These are phyloP conservation scores for Fusarium sp. DNA, from an alignment of 2,329 filamentous ascomycete genomes.

Conservation along the genomic window DNA sequence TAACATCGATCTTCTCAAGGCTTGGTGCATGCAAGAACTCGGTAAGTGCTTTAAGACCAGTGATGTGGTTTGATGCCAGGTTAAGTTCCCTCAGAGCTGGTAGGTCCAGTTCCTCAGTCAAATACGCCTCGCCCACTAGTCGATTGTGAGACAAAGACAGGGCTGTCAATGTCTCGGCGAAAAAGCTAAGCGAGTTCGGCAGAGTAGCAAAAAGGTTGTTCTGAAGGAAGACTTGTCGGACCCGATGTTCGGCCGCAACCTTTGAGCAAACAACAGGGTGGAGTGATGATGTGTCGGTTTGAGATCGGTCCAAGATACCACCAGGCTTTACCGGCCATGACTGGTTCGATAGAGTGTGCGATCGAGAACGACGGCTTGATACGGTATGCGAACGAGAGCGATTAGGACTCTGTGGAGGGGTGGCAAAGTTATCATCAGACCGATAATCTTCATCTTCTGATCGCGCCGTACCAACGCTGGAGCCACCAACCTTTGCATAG, in stretches of 20 bases:
- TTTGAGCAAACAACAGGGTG: conserved; percentile 69
- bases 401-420: conserved; percentile 65
- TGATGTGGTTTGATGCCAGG: conserved; percentile 79
- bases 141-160: conserved; percentile 83
- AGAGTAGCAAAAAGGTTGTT: conserved; percentile 80
- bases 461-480: conserved; percentile 3
- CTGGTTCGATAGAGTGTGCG: conserved; percentile 61
- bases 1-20: conserved; percentile 83
- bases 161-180: conserved; percentile 76
- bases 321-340: conserved; percentile 68
- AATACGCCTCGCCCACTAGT: conserved; percentile 72
- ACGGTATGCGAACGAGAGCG: conserved; percentile 63
- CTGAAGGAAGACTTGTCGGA: conserved; percentile 74
- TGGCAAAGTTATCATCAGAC: conserved; percentile 69
- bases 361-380: conserved; percentile 58
- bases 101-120: conserved; percentile 75
- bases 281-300: conserved; percentile 71
- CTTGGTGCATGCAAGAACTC: conserved; percentile 77
- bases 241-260: conserved; percentile 64
- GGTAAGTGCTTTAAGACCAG: conserved; percentile 74
- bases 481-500: conserved; percentile 36
- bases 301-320: conserved; percentile 78
- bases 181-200: conserved; percentile 77
- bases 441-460: conserved; percentile 58
- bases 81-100: conserved; percentile 83